phyloP scores from a whole-genome alignment of 164 flowering plant genomes.

The Echeveria elegans region DNA sequence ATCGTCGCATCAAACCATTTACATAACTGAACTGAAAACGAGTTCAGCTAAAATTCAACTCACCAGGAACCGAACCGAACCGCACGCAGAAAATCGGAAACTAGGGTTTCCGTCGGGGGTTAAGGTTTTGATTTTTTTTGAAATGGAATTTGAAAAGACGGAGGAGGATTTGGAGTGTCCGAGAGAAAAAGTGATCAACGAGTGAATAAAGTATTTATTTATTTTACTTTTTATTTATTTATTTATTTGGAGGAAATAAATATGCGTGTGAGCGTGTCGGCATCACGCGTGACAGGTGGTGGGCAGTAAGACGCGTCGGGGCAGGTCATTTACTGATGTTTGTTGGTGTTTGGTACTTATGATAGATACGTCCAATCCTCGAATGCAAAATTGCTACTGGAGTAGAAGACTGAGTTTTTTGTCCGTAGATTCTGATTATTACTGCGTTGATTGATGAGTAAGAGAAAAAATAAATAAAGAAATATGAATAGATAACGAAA shows the following conservation, averaged over 20 bases:
- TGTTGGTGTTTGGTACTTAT: neutral
- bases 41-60: neutral
- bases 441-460: no score
- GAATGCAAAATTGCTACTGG: no score
- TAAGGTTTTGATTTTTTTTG: neutral
- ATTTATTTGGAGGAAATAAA: neutral
- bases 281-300: conserved; percentile 2
- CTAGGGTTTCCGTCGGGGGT: neutral
- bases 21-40: neutral
- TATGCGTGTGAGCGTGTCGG: neutral
- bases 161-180: neutral
- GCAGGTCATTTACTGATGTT: neutral
- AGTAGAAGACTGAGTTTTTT: no score
- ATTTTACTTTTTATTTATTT: neutral
- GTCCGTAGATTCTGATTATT: no score
- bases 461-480: no score
- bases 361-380: no score
- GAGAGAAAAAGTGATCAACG: neutral
- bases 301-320: neutral
- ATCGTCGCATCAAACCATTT: neutral
- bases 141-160: neutral
- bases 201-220: neutral
- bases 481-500: no score
- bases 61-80: neutral
- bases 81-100: neutral